Evolutionary conservation across 306 rosid species (phyloP).

Genomic region (Castanospermum australe): DNA sequence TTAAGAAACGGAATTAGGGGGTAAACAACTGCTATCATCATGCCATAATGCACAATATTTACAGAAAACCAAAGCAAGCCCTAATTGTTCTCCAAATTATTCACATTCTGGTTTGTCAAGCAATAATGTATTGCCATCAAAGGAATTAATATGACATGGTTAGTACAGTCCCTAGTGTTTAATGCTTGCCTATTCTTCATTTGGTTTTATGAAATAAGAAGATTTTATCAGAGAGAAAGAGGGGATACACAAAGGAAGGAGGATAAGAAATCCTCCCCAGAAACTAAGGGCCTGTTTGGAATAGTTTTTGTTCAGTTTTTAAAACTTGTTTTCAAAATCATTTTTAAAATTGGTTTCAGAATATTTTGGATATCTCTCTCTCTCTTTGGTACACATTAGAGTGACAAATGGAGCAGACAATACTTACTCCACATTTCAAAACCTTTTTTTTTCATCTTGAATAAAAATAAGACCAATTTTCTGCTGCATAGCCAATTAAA

Average conservation of each 20-base stretch:
- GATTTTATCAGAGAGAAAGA: neutral
- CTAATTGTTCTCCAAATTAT: neutral
- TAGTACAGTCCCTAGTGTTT: neutral
- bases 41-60: neutral
- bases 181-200: neutral
- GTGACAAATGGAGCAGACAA: too few species aligned
- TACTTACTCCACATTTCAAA: too few species aligned
- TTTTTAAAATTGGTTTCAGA: too few species aligned
- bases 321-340: too few species aligned
- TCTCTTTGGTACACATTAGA: too few species aligned
- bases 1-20: neutral
- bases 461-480: too few species aligned
- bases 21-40: neutral
- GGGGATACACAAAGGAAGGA: neutral
- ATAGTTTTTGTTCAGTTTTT: too few species aligned
- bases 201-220: neutral
- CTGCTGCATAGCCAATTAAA: too few species aligned
- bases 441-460: too few species aligned
- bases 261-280: too few species aligned
- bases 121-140: neutral
- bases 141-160: neutral
- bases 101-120: neutral
- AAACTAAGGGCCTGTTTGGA: too few species aligned
- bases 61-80: constrained; percentile 2
- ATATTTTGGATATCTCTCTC: too few species aligned